These are phyloP conservation scores for Colletotrichum sp. DNA, from an alignment of 2,329 filamentous ascomycete genomes.

Conservation along the genomic window DNA sequence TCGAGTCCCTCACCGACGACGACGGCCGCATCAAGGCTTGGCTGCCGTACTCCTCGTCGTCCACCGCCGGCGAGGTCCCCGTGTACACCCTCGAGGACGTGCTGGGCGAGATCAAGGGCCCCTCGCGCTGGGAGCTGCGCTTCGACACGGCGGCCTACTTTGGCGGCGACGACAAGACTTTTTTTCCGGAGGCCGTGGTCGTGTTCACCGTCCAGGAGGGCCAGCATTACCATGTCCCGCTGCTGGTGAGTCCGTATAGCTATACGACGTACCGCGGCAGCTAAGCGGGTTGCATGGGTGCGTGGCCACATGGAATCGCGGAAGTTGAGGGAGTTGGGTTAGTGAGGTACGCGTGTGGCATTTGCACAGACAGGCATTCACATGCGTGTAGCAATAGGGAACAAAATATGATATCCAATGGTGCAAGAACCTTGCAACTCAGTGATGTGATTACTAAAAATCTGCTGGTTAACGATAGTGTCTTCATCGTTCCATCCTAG, in stretches of 20 bases:
- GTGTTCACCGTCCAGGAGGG: constrained; percentile 57
- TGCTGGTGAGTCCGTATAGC: constrained; percentile 78
- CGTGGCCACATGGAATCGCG: neutral
- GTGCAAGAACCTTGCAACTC: neutral
- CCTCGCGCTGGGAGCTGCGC: constrained; percentile 69
- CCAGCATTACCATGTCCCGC: constrained; percentile 80
- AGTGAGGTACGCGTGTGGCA: neutral
- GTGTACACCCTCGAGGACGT: constrained; percentile 64
- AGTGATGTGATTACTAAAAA: neutral
- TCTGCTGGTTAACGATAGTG: constrained; percentile 19
- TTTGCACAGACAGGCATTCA: neutral
- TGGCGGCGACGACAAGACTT: constrained; percentile 65
- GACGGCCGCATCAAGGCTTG: constrained; percentile 78
- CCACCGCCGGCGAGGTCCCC: constrained; percentile 60
- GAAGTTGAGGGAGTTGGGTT: neutral
- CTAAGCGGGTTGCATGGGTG: constrained; percentile 40
- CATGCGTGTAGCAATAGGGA: neutral
- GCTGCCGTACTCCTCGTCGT: constrained; percentile 61
- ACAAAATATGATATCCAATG: neutral
- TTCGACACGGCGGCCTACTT: constrained; percentile 80
- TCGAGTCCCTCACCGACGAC: constrained; percentile 73
- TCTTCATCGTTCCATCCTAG: neutral
- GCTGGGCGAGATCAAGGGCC: constrained; percentile 46
- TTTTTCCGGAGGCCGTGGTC: constrained; percentile 66
- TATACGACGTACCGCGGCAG: constrained; percentile 85